Evolutionary conservation across 441 rosid species (phyloP), one percentile per base, ranked within the genome.

Genomic region (Manihot esculenta): DNA sequence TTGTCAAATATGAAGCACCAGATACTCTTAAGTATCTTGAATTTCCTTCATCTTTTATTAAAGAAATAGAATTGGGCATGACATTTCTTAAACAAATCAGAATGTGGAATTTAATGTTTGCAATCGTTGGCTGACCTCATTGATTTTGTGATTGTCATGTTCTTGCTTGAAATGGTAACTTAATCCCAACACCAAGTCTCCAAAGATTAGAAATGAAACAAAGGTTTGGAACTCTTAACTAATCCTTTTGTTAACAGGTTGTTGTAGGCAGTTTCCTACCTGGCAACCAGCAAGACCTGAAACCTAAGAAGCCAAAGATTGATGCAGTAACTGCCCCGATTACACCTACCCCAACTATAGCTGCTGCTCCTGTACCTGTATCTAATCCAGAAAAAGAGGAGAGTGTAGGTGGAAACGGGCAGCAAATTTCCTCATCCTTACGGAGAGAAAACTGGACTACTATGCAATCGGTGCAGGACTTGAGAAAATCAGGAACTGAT

Each of bases 221-320:
- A n/a, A 41, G 18, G 13, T 38, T 57, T 61, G 10, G 47, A 17
- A 38, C 38, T 35, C 65, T 66, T 53, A 27, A 20, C 23, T 48
- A 60, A 62, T 62, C 35, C 21, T 71, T 57, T 62, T 68, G 26
- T 62, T 53, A 69, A 75, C 87, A 94, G 99, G 93, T 94, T 62
- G 92, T 94, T 24, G 88, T 92, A 41, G 99, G 99, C 58, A 94
- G 98, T 73, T 94, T 92, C 76, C 82, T 90, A 18, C 82, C 87
- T 0, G 81, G 88, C 70, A 85, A 78, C 72, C 88, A 89, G 68
- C 87, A 80, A 24, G 93, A 88, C 60, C 89, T 81, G 64, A 89
- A 86, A 77, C 83, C 85, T 0, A 92, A 90, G 92, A 91, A 88
- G 77, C 78, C 62, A 61, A 85, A 84, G 71, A 54, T 58, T 0